Conservation (phyloP, 306 rosid genomes). For the Cucurbita argyrosperma region DNA sequence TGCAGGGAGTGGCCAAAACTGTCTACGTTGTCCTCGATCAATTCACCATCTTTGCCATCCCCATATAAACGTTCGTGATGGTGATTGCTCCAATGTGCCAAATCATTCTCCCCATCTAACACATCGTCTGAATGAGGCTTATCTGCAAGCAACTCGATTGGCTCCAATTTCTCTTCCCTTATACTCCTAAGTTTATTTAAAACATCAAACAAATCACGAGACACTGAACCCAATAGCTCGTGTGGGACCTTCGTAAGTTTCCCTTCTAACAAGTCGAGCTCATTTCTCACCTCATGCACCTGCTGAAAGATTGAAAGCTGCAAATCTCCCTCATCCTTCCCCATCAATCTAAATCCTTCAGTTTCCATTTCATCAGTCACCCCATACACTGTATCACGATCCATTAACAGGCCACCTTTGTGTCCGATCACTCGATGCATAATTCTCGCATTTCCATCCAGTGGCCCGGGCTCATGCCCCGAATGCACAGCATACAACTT, state of each 20-base stretch:
- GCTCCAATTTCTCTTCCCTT: slow-evolving; percentile 51
- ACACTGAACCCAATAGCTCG: slow-evolving; percentile 61
- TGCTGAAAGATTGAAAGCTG: slow-evolving; percentile 74
- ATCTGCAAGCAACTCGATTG: slow-evolving; percentile 44
- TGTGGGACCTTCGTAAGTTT: slow-evolving; percentile 44
- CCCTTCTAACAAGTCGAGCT: slow-evolving; percentile 68
- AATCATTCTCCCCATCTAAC: slow-evolving; percentile 80
- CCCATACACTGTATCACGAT: slow-evolving; percentile 79
- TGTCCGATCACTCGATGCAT: slow-evolving; percentile 93
- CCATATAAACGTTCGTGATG: slow-evolving; percentile 70
- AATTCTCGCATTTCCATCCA: slow-evolving; percentile 96
- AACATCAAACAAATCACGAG: slow-evolving; percentile 61
- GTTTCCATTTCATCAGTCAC: slow-evolving; percentile 82
- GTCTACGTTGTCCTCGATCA: slow-evolving; percentile 91
- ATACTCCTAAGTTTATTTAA: slow-evolving; percentile 57
- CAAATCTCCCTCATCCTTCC: slow-evolving; percentile 79
- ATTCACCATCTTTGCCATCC: slow-evolving; percentile 70
- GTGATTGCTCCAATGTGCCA: slow-evolving; percentile 86
- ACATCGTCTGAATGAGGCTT: slow-evolving; percentile 61
- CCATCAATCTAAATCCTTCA: slow-evolving; percentile 64
- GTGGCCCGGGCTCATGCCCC: slow-evolving; percentile 94
- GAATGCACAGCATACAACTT: slow-evolving; percentile 95
- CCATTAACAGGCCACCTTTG: slow-evolving; percentile 70
- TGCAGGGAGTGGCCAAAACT: slow-evolving; percentile 76
- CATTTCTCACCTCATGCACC: slow-evolving; percentile 72